Base-by-base conservation (phyloP, 495 filamentous ascomycete genomes). In the Penicillium ucsense region DNA sequence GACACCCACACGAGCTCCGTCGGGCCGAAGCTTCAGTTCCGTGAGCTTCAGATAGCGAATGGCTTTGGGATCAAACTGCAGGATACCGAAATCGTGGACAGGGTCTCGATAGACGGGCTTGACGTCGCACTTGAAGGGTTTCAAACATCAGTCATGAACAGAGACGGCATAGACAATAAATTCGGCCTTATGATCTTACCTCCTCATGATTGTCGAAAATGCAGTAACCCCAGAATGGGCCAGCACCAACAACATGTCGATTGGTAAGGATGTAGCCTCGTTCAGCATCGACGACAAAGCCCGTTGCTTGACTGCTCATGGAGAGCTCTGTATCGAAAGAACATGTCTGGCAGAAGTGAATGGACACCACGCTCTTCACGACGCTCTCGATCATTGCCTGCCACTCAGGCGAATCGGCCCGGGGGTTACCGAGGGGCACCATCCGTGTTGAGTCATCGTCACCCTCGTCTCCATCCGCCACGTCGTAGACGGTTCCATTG, bases 131-230 rank as follows among this genome's bases (percentile, higher is more conserved):
- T 96, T 51, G 31, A 20, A 20, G 20, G 20, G 20, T 20, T 20
- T 2, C 20, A 20, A 2, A 2, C 20, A 20, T 20, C 20, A 20
- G 20, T 20, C 20, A 20, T 20, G 20, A 20, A 20, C 20, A 20
- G 20, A 20, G 20, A 20, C 20, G 2, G 20, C 20, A 20, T 20
- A 20, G 20, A 20, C 20, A 20, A 20, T 20, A 20, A 20, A 20
- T 20, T 20, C 0, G 0, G n/a, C 3, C 35, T 9, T 34, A 4
- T 11, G 31, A 35, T 60, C 73, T 55, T 60, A 81, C 80, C 63
- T 98, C 84, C 60, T 88, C 92, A 65, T 99, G 92, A 57, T 99
- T 97, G 60, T 99, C 92, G 61, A 99, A 97, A 49, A 99, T 88
- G 61, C 85, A 88, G 64, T 91, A 96, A 8, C 92, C 92, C 83